Base-by-base conservation (phyloP, 1,284 basidiomycete genomes). In the Rhodotorula sp. region DNA sequence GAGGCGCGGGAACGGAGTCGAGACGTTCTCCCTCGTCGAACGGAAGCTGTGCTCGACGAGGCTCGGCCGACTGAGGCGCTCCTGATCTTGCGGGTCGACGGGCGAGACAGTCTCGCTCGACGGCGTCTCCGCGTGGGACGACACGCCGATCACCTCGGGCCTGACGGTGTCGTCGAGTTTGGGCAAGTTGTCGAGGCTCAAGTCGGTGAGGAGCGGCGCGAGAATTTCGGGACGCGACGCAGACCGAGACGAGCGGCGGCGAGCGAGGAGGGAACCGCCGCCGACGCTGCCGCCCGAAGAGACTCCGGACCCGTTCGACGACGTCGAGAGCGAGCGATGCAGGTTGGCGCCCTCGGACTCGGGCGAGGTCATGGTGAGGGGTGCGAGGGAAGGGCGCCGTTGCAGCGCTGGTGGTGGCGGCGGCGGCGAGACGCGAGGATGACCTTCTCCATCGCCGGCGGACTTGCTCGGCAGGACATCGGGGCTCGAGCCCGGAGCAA, bases 151-250 rank as follows among this genome's bases (percentile, higher is more conserved):
- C 28, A 69, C 68, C 3, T 62, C 60, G 23, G 59, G 63, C 2
- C 31, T 28, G 38, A 69, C 63, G 19, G 63, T 65, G 48, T 69
- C 68, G 60, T 69, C 68, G 59, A 69, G 63, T 34, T 69, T 60
- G n/a, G 61, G 59, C 63, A 69, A 59, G 18, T 55, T 48, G 21
- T 54, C n/a, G 23, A 69, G 59, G 21, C 60, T 57, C 21, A 69
- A 60, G 28, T 69, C 68, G 59, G 60, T 49, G 54, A 69, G 58
- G 21, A 65, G 49, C 21, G 68, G 68, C 28, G 54, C 54, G 26
- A 65, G 34, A 19, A 69, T 43, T 23, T 69, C 63, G 45, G 63
- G 59, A 23, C 63, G 55, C 3, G 28, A 14, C 31, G 63, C 12
- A 16, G 55, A 28, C 14, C 62, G 62, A 4, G 56, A 31, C 34